Conservation (phyloP, 1,284 basidiomycete genomes). For the Cryptococcus amylolentus region DNA sequence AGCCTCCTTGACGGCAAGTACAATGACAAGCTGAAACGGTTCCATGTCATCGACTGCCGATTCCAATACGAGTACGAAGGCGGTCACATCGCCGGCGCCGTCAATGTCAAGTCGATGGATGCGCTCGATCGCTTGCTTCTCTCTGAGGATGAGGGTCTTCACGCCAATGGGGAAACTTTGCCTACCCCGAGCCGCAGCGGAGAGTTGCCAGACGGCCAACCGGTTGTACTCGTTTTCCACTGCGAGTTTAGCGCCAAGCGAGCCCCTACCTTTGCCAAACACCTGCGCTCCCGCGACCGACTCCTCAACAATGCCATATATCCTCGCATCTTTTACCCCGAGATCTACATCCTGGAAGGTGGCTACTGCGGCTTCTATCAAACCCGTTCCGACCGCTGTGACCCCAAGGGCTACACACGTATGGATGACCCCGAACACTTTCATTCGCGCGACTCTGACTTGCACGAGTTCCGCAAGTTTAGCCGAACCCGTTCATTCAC, state of each 20-base stretch:
- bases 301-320: constrained; percentile 81
- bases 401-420: constrained; percentile 75
- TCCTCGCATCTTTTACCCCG: constrained; percentile 91
- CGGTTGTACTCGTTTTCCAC: constrained; percentile 93
- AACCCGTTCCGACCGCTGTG: constrained; percentile 57
- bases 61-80: constrained; percentile 96
- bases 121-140: constrained; percentile 79
- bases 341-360: constrained; percentile 94
- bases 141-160: constrained; percentile 52
- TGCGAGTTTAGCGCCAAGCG: constrained; percentile 96
- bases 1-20: constrained; percentile 70
- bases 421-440: constrained; percentile 92
- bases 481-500: constrained; percentile 83
- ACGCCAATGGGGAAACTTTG: constrained; percentile 50
- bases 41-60: constrained; percentile 87
- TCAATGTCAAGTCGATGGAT: constrained; percentile 83
- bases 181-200: constrained; percentile 79
- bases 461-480: constrained; percentile 88
- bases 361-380: constrained; percentile 85
- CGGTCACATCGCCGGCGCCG: constrained; percentile 86
- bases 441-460: constrained; percentile 71
- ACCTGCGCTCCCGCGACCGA: constrained; percentile 85
- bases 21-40: constrained; percentile 62
- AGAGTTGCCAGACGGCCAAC: constrained; percentile 55
- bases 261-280: constrained; percentile 92